Evolutionary conservation across 2,329 filamentous ascomycete genomes (phyloP), one percentile per base, ranked within the genome.

Genomic region (Arthrobotrys pseudoclavata): DNA sequence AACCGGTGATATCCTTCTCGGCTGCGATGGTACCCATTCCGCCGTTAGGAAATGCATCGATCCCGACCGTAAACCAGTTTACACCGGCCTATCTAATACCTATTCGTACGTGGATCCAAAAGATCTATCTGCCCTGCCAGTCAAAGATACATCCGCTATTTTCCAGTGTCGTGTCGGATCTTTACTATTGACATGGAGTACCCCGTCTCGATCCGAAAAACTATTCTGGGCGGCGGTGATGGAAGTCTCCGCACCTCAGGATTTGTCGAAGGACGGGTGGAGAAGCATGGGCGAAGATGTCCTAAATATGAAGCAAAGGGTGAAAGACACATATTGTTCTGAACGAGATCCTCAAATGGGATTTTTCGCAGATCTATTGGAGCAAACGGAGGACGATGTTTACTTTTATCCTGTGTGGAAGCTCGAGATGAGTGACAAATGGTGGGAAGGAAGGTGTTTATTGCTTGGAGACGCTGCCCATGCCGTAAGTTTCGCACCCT

Each of bases 381-480:
- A 76, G 2, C 22, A 45, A 15, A 67, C 60, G 7, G 42, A 76
- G 5, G 72, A 76, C 5, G 72, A 70, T 61, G 66, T 76, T 13
- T 70, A 37, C 22, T 76, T 76, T 31, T 76, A 70, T 60, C 72
- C 72, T 0, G 72, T 76, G 10, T 70, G 60, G 66, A 76, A 67
- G 34, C 45, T 76, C 22, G 60, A 70, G 34, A 67, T 67, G 72
- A 76, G 72, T 42, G 72, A 76, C 24, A 76, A 76, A 29, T 76
- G 66, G 72, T 76, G 40, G 10, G 66, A 76, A 26, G 72, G 72
- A 22, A 70, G 72, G 26, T 64, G 48, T 34, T 18, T 89, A 2
- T 82, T 90, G 1, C 82, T 89, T 0, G 88, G 88, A 4, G 88
- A 89, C 81, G 87, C 87, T 1, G 87, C 87, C 0, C 88, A 89